These are phyloP conservation scores for Talaromyces nanjingensis DNA, from an alignment of 495 filamentous ascomycete species.

Conservation along the genomic window DNA sequence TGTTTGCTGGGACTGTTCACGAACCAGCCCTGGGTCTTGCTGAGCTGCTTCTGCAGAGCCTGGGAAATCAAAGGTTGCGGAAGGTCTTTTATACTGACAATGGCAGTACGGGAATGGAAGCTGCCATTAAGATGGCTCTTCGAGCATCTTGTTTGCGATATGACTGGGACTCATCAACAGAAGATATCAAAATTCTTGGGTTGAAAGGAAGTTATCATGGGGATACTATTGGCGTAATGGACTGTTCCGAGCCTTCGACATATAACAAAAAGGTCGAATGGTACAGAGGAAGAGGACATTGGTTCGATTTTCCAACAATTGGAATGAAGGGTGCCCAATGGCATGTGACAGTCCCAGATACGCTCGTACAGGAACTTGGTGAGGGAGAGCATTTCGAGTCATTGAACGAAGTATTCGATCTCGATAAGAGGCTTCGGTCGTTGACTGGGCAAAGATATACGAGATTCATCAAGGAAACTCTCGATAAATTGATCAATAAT, in stretches of 20 bases:
- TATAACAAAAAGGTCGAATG: constrained; percentile 74
- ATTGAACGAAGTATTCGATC: constrained; percentile 55
- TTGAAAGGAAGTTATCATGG: constrained; percentile 74
- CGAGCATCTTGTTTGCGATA: constrained; percentile 56
- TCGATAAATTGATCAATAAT: constrained; percentile 40
- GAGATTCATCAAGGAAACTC: constrained; percentile 45
- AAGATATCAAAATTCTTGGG: constrained; percentile 57
- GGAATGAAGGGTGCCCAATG: constrained; percentile 56
- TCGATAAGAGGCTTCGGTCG: constrained; percentile 38
- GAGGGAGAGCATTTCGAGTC: constrained; percentile 35
- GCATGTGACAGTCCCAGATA: constrained; percentile 49
- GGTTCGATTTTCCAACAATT: constrained; percentile 69
- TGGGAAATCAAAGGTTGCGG: constrained; percentile 52
- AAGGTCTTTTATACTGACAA: constrained; percentile 76
- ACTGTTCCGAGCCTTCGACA: constrained; percentile 62
- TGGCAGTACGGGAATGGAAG: constrained; percentile 72
- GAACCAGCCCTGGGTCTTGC: constrained; percentile 63
- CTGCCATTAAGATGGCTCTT: constrained; percentile 74
- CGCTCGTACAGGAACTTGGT: constrained; percentile 40
- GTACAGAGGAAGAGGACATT: constrained; percentile 67
- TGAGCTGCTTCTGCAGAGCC: constrained; percentile 44
- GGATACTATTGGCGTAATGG: constrained; percentile 78
- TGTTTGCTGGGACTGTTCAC: constrained; percentile 70
- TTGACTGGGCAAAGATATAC: constrained; percentile 43
- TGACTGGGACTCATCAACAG: constrained; percentile 48